Conservation (phyloP, 78 protist species). For the Dictyostelium citrinum region DNA sequence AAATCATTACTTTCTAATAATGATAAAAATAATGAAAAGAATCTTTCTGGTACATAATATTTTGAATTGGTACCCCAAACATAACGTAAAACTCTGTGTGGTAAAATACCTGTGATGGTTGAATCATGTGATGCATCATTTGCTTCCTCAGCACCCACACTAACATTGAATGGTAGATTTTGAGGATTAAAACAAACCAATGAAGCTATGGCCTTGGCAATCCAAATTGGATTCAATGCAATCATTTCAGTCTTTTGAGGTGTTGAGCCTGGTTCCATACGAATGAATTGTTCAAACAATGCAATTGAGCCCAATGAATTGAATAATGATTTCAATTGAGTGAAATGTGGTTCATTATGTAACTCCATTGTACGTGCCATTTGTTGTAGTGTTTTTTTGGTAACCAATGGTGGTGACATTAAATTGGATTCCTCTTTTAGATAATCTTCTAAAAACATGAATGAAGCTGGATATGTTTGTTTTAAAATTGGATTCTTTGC, state of each 20-base stretch:
- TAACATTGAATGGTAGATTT: background rate
- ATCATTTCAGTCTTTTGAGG: conserved; percentile 60
- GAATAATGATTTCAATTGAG: conserved; percentile 59
- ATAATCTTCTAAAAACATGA: conserved; percentile 68
- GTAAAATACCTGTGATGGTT: background rate
- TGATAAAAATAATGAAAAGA: conserved; percentile 55
- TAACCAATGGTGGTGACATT: conserved; percentile 65
- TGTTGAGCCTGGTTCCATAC: conserved; percentile 52
- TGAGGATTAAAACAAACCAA: conserved; percentile 25
- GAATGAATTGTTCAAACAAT: conserved; percentile 54
- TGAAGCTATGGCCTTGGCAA: conserved; percentile 37
- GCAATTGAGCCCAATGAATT: conserved; percentile 49
- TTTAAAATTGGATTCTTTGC: conserved; percentile 45
- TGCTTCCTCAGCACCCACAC: background rate
- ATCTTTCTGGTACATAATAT: conserved; percentile 60
- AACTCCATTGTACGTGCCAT: conserved; percentile 70
- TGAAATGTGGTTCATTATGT: conserved; percentile 66
- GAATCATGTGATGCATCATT: background rate
- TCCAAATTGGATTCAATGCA: conserved; percentile 54
- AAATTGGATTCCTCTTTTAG: conserved; percentile 39
- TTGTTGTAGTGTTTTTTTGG: conserved; percentile 11
- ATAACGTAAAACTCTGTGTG: conserved; percentile 47
- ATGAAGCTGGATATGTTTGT: conserved; percentile 52
- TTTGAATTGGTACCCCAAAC: conserved; percentile 53
- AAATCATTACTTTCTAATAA: conserved; percentile 40